Conservation (phyloP, 2,329 filamentous ascomycete species). For the Pyrenophora teres region DNA sequence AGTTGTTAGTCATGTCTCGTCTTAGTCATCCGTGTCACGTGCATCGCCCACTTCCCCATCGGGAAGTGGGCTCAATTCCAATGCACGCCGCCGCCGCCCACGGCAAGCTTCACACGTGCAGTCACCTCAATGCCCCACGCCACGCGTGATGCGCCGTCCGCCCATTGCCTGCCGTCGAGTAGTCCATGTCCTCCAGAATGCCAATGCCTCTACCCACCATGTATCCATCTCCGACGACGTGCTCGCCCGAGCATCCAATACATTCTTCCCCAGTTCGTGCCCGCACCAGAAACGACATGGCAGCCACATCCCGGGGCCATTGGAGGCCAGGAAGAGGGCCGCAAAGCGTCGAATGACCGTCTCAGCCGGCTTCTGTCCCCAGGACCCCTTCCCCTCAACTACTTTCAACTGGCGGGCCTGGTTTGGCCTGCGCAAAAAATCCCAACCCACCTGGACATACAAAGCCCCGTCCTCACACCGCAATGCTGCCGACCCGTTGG, state of each 20-base stretch:
- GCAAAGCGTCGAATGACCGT: slow-evolving; percentile 61
- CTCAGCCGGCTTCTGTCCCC: slow-evolving; percentile 47
- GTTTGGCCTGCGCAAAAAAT: slow-evolving; percentile 32
- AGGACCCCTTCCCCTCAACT: slow-evolving; percentile 24
- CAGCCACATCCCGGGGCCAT: slow-evolving; percentile 65
- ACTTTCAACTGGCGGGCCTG: slow-evolving; percentile 35
- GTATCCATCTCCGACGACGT: slow-evolving; percentile 66
- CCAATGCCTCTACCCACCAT: slow-evolving; percentile 45
- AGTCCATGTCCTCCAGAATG: slow-evolving; percentile 50
- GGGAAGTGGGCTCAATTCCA: slow-evolving; percentile 8
- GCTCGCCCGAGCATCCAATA: slow-evolving; percentile 56
- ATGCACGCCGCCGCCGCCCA: background rate
- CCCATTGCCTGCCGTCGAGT: slow-evolving; percentile 57
- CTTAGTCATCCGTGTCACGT: slow-evolving; percentile 18
- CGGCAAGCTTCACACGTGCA: slow-evolving; percentile 5
- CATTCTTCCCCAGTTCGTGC: slow-evolving; percentile 55
- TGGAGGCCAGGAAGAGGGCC: slow-evolving; percentile 63
- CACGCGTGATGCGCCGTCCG: slow-evolving; percentile 54
- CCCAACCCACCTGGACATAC: slow-evolving; percentile 41
- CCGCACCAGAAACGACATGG: slow-evolving; percentile 59
- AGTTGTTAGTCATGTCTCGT: no score
- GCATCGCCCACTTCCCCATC: slow-evolving; percentile 13
- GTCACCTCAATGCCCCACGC: slow-evolving; percentile 27
- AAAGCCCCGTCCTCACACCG: slow-evolving; percentile 37
- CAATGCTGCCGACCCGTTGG: slow-evolving; percentile 12